Percentiles rank a stretch among this genome's conserved stretches.
Conservation (phyloP, 2,329 filamentous ascomycete species). For the Trematosphaeria pertusa region DNA sequence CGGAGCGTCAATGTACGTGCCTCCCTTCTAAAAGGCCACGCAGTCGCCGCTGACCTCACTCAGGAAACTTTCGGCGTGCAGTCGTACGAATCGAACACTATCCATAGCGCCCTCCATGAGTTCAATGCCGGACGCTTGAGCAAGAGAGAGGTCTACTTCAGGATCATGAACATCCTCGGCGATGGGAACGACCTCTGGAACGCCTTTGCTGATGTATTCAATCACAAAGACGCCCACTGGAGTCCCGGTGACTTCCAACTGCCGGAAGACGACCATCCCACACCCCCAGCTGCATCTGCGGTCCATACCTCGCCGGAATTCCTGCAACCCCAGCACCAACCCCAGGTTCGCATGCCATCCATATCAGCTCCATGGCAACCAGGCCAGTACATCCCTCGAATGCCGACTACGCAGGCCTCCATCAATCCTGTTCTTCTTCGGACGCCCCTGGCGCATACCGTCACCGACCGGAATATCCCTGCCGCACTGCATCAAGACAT, state of each 20-base stretch:
- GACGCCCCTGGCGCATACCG: not conserved
- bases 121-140: constrained; percentile 26
- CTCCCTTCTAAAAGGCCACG: not conserved
- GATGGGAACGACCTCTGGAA: constrained; percentile 28
- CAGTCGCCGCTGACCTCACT: constrained; percentile 1
- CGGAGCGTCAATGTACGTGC: constrained; percentile 26
- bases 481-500: not conserved
- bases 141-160: constrained; percentile 28
- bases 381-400: not conserved
- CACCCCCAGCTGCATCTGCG: not conserved
- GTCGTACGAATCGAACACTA: constrained; percentile 23
- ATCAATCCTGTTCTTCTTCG: constrained; percentile 8
- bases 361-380: constrained; percentile 21
- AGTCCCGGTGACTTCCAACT: constrained; percentile 26
- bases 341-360: constrained; percentile 26
- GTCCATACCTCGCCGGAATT: constrained; percentile 21
- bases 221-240: constrained; percentile 33
- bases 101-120: constrained; percentile 22
- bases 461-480: not conserved
- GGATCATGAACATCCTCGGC: constrained; percentile 26
- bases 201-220: constrained; percentile 28
- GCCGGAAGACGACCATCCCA: not conserved
- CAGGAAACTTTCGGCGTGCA: constrained; percentile 34
- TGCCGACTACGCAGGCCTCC: constrained; percentile 1
- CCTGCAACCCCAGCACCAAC: constrained; percentile 34